A percentile compares a stretch with the other conserved stretches of the same genome.
phyloP scores from a whole-genome alignment of 805 yeast genomes.

The Wickerhamomyces pijperi region DNA sequence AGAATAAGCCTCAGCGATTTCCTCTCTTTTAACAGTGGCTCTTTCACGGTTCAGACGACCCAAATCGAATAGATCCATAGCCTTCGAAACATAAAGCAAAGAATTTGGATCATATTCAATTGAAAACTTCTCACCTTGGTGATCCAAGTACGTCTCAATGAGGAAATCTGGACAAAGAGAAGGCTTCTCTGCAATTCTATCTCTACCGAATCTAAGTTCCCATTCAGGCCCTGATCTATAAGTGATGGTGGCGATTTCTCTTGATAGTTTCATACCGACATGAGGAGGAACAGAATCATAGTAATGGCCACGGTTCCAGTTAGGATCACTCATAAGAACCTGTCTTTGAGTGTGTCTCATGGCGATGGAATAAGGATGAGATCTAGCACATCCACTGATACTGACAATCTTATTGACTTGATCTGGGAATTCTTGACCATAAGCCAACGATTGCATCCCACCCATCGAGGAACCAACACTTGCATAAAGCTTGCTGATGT shows the following conservation, averaged over 20 bases:
- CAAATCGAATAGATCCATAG: constrained; percentile 89
- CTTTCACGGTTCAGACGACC: constrained; percentile 35
- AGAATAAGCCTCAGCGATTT: constrained; percentile 17
- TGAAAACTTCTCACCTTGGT: constrained; percentile 91
- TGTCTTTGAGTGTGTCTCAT: constrained; percentile 89
- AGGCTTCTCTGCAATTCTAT: constrained; percentile 76
- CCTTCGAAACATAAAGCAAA: constrained; percentile 76
- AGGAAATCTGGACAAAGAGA: constrained; percentile 89
- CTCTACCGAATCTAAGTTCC: constrained; percentile 87
- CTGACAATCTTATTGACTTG: constrained; percentile 62
- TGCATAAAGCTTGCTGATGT: constrained; percentile 57
- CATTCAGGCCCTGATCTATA: constrained; percentile 95
- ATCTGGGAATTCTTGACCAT: constrained; percentile 73
- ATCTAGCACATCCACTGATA: constrained; percentile 88
- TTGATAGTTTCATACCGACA: constrained; percentile 86
- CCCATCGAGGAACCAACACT: constrained; percentile 92
- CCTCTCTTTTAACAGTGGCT: constrained; percentile 31
- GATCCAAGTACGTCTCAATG: constrained; percentile 88
- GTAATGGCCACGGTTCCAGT: constrained; percentile 87
- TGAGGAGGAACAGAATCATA: constrained; percentile 81
- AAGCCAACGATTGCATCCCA: constrained; percentile 95
- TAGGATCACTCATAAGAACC: constrained; percentile 87
- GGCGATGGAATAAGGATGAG: constrained; percentile 91
- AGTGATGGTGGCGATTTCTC: constrained; percentile 90
- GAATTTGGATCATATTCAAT: constrained; percentile 87